Evolutionary conservation across 2,329 filamentous ascomycete species (phyloP), one percentile per base, ranked within the genome.

Genomic region (Claviceps arundinis): DNA sequence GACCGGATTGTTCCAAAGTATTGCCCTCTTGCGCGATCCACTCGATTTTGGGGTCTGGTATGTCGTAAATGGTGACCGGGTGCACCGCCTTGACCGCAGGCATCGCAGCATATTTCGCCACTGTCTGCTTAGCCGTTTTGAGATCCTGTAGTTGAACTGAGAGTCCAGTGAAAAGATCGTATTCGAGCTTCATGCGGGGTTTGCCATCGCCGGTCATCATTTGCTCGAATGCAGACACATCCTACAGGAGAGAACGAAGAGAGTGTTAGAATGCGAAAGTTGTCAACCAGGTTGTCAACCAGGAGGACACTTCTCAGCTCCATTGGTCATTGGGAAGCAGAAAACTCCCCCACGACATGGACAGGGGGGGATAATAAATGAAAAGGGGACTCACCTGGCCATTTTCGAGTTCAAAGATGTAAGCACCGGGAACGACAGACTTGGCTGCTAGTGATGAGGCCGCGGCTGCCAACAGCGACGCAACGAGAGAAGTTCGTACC

Each of bases 81-180:
- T 70, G 78, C 30, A 76, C 64, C 24, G 65, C 63, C 66, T 74
- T 76, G 58, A 80, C 69, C 42, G 65, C 68, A 0, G 72, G 64
- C 50, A 75, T 61, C 5, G 60, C 58, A 1, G 66, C 65, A 52
- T 79, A 64, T 56, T 69, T 64, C 9, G 62, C 60, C 1, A 70
- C 70, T 51, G 70, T 64, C 37, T 70, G 63, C 24, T 73, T 68
- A 34, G 74, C 70, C 34, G 66, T 69, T n/a, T 68, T 62, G 45
- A 68, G 48, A 52, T 78, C 68, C 50, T 73, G 65, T 60, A 80
- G 71, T 58, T 76, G 70, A 54, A 80, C 72, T 1, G 77, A 78
- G 2, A 70, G 71, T 50, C 76, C 76, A 58, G 73, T 75, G 69
- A 80, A 80, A 17, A 79, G 65, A 56, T 70, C 67, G 58, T 69